phyloP scores from a whole-genome alignment of 225 moss, liverwort and hornwort genomes.

The Pseudoscleropodium purum region DNA sequence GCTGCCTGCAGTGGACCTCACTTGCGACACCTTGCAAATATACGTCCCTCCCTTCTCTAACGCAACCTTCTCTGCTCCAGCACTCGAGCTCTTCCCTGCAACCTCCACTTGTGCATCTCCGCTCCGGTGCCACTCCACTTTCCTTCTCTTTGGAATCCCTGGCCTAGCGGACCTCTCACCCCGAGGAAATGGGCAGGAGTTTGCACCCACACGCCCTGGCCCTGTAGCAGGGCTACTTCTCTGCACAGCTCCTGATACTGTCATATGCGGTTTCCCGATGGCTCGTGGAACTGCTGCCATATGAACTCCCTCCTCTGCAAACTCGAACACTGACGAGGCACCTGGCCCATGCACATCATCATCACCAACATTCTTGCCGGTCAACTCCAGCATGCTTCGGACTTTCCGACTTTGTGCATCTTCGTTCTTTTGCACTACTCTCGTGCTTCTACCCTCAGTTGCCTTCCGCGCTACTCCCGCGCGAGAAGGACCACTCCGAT shows the following conservation, averaged over 20 bases:
- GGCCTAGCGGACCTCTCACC: slow-evolving; percentile 50
- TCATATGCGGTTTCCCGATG: slow-evolving; percentile 10
- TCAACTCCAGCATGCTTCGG: slow-evolving; percentile 73
- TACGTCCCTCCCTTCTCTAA: neutral
- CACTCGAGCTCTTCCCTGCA: neutral
- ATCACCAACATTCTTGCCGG: slow-evolving; percentile 32
- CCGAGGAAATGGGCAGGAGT: slow-evolving; percentile 30
- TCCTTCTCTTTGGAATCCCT: slow-evolving; percentile 15
- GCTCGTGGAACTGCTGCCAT: slow-evolving; percentile 4
- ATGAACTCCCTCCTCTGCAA: slow-evolving; percentile 42
- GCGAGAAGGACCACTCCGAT: neutral
- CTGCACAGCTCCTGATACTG: slow-evolving; percentile 1
- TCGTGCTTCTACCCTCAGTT: neutral
- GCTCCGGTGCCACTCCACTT: slow-evolving; percentile 36
- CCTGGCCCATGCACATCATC: slow-evolving; percentile 31
- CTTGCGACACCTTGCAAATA: slow-evolving; percentile 17
- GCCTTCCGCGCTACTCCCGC: slow-evolving; percentile 14
- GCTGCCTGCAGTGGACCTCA: slow-evolving; percentile 22
- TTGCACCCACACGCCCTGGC: neutral
- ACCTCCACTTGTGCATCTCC: slow-evolving; percentile 3
- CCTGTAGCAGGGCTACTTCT: neutral
- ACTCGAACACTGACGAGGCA: slow-evolving; percentile 40
- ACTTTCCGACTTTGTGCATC: slow-evolving; percentile 46
- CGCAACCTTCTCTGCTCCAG: neutral
- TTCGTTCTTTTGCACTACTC: slow-evolving; percentile 42